phyloP scores from a whole-genome alignment of 129 eudicot species.

The Saposhnikovia divaricata region DNA sequence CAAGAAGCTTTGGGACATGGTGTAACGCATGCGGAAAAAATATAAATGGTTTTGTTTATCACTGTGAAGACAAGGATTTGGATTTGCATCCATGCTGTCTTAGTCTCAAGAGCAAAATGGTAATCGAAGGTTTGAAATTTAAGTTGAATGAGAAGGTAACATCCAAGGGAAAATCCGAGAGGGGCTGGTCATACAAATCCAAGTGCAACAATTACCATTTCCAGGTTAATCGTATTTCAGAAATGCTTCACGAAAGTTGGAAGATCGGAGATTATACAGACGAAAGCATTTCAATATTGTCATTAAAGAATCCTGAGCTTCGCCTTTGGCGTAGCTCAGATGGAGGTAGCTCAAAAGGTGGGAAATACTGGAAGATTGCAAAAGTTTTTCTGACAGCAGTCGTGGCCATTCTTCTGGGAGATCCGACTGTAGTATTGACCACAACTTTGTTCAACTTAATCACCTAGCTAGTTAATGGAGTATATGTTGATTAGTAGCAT shows the following conservation, averaged over 20 bases:
- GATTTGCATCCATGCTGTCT: constrained; percentile 17
- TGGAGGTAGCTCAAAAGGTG: background rate
- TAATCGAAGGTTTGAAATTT: background rate
- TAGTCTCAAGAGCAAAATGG: background rate
- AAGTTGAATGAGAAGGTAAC: background rate
- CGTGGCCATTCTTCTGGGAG: constrained; percentile 14
- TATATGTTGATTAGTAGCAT: background rate
- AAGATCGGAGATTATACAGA: background rate
- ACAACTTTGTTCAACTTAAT: background rate
- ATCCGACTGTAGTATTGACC: background rate
- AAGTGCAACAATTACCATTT: background rate
- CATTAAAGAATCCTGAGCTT: background rate
- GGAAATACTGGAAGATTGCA: background rate
- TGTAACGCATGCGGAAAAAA: constrained; percentile 16
- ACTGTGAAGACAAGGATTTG: constrained; percentile 1
- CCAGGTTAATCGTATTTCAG: constrained; percentile 9
- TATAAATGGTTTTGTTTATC: constrained; percentile 8
- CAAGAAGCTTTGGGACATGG: background rate
- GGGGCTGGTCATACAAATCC: constrained; percentile 14
- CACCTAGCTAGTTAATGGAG: background rate
- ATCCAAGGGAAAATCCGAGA: background rate
- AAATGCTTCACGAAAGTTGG: constrained; percentile 11
- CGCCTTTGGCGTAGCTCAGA: background rate
- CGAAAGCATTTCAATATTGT: background rate
- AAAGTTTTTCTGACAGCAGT: constrained; percentile 10